These are phyloP conservation scores for Cerrena zonata DNA, from an alignment of 1,284 basidiomycete genomes.

Conservation along the genomic window DNA sequence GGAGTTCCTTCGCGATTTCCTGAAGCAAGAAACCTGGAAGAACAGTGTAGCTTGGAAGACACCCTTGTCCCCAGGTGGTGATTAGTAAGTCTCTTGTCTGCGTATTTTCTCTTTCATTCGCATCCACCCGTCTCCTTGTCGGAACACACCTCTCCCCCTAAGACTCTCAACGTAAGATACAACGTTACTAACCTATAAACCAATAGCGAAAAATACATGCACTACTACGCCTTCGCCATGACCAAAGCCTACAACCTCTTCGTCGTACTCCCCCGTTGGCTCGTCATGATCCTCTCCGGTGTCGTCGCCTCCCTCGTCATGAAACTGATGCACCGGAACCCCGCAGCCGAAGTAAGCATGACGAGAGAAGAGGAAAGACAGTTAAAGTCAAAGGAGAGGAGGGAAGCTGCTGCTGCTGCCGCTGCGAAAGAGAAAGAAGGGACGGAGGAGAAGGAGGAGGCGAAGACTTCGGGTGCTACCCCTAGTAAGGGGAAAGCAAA, in stretches of 20 bases:
- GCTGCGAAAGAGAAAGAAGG: background rate
- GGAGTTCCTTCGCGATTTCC: slow-evolving; percentile 56
- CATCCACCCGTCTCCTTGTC: background rate
- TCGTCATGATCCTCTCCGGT: slow-evolving; percentile 54
- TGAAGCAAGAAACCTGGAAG: slow-evolving; percentile 55
- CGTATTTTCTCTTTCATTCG: slow-evolving; percentile 1
- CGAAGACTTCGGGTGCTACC: background rate
- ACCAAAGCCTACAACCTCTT: slow-evolving; percentile 47
- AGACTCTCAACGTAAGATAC: background rate
- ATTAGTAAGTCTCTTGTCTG: slow-evolving; percentile 42
- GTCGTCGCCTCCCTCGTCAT: slow-evolving; percentile 53
- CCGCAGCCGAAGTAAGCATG: background rate
- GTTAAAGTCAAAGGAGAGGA: background rate
- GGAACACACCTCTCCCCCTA: no score
- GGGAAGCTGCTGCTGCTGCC: background rate
- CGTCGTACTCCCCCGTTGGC: slow-evolving; percentile 51
- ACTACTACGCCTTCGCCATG: slow-evolving; percentile 48
- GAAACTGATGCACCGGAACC: slow-evolving; percentile 43
- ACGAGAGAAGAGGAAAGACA: background rate
- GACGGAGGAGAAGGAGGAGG: background rate
- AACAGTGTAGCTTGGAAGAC: slow-evolving; percentile 56
- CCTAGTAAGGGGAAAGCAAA: background rate
- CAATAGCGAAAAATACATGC: slow-evolving; percentile 61
- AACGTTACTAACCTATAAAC: slow-evolving; percentile 6
- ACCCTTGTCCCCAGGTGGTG: slow-evolving; percentile 63